These are phyloP conservation scores for Phytopythium oedochilum DNA, from an alignment of 352 stramenopile species.

Conservation along the genomic window DNA sequence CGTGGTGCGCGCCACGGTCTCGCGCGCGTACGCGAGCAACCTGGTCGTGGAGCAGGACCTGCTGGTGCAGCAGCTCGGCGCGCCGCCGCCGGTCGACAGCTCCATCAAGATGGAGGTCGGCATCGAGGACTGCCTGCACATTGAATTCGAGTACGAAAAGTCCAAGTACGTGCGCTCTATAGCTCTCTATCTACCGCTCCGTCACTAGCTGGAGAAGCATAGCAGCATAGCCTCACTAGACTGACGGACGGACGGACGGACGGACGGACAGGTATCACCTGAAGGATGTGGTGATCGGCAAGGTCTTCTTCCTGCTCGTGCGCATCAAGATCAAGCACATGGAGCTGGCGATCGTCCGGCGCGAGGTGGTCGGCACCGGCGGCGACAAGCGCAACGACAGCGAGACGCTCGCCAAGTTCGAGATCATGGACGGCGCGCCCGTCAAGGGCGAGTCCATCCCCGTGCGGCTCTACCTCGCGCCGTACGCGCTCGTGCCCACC, in stretches of 20 bases:
- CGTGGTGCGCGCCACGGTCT: slow-evolving; percentile 92
- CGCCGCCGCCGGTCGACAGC: slow-evolving; percentile 78
- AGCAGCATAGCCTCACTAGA: too few relatives aligned
- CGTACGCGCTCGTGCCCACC: slow-evolving; percentile 89
- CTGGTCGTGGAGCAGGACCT: slow-evolving; percentile 93
- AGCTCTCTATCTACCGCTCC: too few relatives aligned
- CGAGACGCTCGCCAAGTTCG: slow-evolving; percentile 97
- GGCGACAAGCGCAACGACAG: slow-evolving; percentile 90
- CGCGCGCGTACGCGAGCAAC: slow-evolving; percentile 89
- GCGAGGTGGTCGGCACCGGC: slow-evolving; percentile 87
- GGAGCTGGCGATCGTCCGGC: slow-evolving; percentile 96
- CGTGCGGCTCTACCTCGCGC: slow-evolving; percentile 93
- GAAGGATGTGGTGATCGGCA: slow-evolving; percentile 95
- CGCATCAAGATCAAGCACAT: slow-evolving; percentile 99
- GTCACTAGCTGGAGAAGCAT: too few relatives aligned
- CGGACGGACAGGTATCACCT: slow-evolving; percentile 75
- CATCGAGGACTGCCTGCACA: slow-evolving; percentile 99
- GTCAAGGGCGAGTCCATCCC: slow-evolving; percentile 96
- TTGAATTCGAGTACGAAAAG: slow-evolving; percentile 99
- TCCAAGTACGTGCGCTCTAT: slow-evolving; percentile 75
- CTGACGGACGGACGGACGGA: neutral
- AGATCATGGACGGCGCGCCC: slow-evolving; percentile 98
- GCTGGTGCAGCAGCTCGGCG: slow-evolving; percentile 78
- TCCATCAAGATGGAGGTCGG: slow-evolving; percentile 98
- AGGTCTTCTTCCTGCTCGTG: slow-evolving; percentile 98